phyloP scores from a whole-genome alignment of 2,329 filamentous ascomycete genomes.

The Calonectria naviculata region DNA sequence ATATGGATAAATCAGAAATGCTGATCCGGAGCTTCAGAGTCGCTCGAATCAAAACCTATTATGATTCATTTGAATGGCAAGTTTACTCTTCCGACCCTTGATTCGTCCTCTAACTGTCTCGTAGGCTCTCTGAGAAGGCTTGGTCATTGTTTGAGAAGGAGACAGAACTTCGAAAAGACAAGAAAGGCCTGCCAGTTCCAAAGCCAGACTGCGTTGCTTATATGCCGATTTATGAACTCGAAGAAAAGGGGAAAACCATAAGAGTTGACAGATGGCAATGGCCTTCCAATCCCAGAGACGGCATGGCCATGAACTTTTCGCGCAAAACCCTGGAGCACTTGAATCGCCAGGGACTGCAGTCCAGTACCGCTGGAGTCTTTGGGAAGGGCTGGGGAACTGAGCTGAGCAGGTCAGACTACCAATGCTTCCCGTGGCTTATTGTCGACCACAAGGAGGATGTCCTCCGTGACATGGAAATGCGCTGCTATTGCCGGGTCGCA shows the following conservation, averaged over 20 bases:
- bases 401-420: conserved; percentile 15
- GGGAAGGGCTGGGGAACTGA: conserved; percentile 4
- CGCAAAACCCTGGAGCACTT: conserved; percentile 21
- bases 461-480: neutral
- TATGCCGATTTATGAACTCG: conserved; percentile 24
- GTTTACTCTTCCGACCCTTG: no score
- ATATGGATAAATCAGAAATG: neutral
- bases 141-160: conserved; percentile 23
- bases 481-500: conserved; percentile 24
- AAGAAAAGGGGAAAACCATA: neutral
- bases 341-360: conserved; percentile 19
- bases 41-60: conserved; percentile 16
- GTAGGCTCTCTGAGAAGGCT: neutral
- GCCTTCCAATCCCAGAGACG: conserved; percentile 13
- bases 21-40: neutral
- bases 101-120: neutral
- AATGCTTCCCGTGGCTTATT: conserved; percentile 32
- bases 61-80: conserved; percentile 19
- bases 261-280: conserved; percentile 18
- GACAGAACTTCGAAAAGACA: neutral
- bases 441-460: conserved; percentile 29
- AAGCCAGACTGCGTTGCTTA: conserved; percentile 31
- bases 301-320: conserved; percentile 28
- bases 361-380: conserved; percentile 18
- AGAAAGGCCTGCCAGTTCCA: conserved; percentile 17